Conservation (phyloP, 2,329 filamentous ascomycete genomes). For the Neonectria coccinea region DNA sequence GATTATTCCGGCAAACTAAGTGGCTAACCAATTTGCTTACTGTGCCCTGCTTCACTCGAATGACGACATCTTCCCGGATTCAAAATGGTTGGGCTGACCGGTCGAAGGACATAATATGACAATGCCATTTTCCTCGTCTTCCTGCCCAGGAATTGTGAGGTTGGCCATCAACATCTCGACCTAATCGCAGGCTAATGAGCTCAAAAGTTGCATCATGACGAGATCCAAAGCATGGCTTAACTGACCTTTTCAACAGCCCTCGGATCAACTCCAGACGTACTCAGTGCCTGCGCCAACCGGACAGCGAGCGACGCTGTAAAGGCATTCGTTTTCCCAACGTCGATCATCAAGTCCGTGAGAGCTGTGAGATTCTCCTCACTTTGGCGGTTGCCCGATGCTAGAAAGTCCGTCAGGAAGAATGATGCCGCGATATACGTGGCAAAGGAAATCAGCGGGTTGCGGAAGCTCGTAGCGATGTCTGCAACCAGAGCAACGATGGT, state of each 20-base stretch:
- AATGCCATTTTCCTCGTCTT: constrained; percentile 31
- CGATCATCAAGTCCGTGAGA: constrained; percentile 58
- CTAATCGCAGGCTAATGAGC: neutral
- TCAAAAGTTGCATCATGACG: neutral
- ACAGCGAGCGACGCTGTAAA: constrained; percentile 63
- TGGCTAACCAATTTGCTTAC: neutral
- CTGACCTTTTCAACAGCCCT: constrained; percentile 29
- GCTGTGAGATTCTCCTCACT: constrained; percentile 71
- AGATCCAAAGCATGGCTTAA: too few relatives aligned
- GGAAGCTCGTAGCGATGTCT: constrained; percentile 25
- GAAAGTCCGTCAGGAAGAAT: constrained; percentile 28
- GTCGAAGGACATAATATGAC: constrained; percentile 29
- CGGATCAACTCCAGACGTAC: constrained; percentile 25
- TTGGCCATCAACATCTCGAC: constrained; percentile 27
- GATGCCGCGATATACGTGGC: constrained; percentile 32
- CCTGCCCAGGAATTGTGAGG: constrained; percentile 26
- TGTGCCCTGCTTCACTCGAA: neutral
- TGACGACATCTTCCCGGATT: neutral
- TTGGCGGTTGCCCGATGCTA: neutral
- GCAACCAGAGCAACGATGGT: constrained; percentile 32
- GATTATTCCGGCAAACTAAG: neutral
- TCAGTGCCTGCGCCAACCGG: constrained; percentile 76
- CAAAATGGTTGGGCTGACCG: neutral
- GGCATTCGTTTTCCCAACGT: constrained; percentile 62
- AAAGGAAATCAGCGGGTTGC: constrained; percentile 30